These are phyloP conservation scores for sweet orange (Citrus sinensis) DNA, from an alignment of 345 rosid genomes.

Conservation along the genomic window DVS_A1.0 CM039164.1:26666501-26667000, in stretches of 20 bases:
- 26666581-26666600: neutral
- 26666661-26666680: neutral
- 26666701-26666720: neutral
- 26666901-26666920: conserved; percentile 27
- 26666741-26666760: neutral
- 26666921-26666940: conserved; percentile 21
- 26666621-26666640: too few species aligned
- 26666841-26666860: conserved; percentile 23
- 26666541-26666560: neutral
- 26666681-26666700: neutral
- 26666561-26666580: neutral
- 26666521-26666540: neutral
- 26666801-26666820: conserved; percentile 32
- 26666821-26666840: conserved; percentile 42
- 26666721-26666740: neutral
- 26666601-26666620: too few species aligned
- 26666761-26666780: neutral
- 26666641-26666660: too few species aligned
- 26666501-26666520: conserved; percentile 1
- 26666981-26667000: conserved; percentile 13
- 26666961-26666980: neutral
- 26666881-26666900: conserved; percentile 27
- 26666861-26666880: conserved; percentile 19
- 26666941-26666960: neutral
- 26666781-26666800: neutral